Conservation (phyloP, 176 grass and related monocot species). For the Melocanna baccifera region DNA sequence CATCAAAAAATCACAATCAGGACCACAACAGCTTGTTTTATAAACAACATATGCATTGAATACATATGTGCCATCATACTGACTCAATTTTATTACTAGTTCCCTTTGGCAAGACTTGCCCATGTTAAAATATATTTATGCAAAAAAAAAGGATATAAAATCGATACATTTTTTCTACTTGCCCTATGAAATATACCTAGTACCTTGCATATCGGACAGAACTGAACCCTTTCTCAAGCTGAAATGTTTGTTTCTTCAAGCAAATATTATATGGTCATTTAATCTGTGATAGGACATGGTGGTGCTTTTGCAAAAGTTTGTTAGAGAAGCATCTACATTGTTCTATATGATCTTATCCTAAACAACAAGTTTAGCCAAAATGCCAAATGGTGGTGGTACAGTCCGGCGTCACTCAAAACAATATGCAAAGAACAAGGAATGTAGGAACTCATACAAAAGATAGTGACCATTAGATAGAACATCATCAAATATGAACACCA, state of each 20-base stretch:
- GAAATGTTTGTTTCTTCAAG: background rate
- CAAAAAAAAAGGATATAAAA: background rate
- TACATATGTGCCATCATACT: conserved; percentile 9
- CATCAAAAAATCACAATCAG: conserved; percentile 41
- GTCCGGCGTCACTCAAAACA: background rate
- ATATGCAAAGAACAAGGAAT: background rate
- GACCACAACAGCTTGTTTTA: background rate
- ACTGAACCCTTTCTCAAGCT: background rate
- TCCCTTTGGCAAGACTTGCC: background rate
- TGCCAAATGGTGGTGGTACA: background rate
- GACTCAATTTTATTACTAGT: background rate
- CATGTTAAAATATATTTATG: background rate
- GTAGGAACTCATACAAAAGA: background rate
- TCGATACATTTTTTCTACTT: background rate
- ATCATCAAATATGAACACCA: background rate
- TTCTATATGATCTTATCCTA: background rate
- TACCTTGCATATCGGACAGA: background rate
- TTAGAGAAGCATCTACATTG: conserved; percentile 15
- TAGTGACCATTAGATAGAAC: conserved; percentile 1
- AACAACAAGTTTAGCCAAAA: background rate
- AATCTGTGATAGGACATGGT: background rate
- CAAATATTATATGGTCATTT: background rate
- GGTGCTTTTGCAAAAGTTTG: background rate
- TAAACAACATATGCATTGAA: background rate
- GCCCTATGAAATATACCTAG: background rate